A percentile compares a stretch with the other conserved stretches of the same genome.
Conservation (phyloP, 805 yeast genomes). For the Lipomyces oligophaga region DNA sequence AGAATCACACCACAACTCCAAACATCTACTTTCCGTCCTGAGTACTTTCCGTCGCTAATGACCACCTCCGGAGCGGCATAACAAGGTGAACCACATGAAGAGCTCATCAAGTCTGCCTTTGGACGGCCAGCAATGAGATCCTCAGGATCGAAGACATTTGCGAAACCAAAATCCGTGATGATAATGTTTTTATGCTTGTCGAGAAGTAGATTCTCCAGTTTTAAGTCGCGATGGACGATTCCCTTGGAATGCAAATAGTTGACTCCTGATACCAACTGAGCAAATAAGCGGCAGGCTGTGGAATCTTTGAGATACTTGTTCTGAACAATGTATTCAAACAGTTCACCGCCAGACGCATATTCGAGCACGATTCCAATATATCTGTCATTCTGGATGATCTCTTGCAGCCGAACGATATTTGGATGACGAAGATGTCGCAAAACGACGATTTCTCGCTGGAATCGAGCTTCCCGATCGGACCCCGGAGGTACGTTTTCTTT, state of each 20-base stretch:
- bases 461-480: constrained; percentile 80
- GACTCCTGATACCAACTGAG: constrained; percentile 91
- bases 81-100: constrained; percentile 96
- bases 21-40: constrained; percentile 88
- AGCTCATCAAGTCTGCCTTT: constrained; percentile 72
- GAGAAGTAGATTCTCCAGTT: constrained; percentile 66
- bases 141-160: constrained; percentile 60
- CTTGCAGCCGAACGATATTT: constrained; percentile 85
- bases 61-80: constrained; percentile 98
- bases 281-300: constrained; percentile 80
- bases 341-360: constrained; percentile 96
- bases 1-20: constrained; percentile 97
- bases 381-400: constrained; percentile 87
- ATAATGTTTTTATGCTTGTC: constrained; percentile 84
- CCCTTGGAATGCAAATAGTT: constrained; percentile 83
- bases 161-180: constrained; percentile 92
- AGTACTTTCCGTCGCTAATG: constrained; percentile 78
- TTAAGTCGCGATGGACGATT: constrained; percentile 71
- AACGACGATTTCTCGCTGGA: constrained; percentile 90
- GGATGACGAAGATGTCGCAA: constrained; percentile 80
- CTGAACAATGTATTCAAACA: constrained; percentile 85
- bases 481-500: constrained; percentile 85
- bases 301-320: constrained; percentile 84
- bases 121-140: constrained; percentile 17
- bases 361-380: constrained; percentile 95